Conservation (phyloP, 2,329 filamentous ascomycete species). For the Penicillium frequentans region DNA sequence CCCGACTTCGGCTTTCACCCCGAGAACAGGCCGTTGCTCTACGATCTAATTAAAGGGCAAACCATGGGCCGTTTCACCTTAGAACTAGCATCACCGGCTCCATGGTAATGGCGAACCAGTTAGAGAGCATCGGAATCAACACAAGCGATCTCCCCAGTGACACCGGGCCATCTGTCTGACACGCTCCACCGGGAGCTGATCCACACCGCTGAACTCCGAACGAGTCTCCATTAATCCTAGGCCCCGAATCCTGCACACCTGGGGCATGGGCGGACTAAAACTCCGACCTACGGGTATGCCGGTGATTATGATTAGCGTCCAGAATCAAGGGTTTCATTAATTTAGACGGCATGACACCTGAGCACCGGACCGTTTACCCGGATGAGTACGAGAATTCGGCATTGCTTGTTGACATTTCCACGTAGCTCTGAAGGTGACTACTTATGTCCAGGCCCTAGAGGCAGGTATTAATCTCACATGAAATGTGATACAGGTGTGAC, state of each 20-base stretch:
- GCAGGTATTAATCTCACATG: neutral
- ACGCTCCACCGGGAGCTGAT: conserved; percentile 1
- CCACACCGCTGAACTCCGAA: neutral
- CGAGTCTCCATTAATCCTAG: neutral
- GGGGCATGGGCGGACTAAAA: neutral
- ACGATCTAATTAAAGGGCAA: conserved; percentile 1
- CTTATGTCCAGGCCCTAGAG: too few species aligned
- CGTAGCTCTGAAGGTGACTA: too few species aligned
- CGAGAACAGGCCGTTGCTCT: neutral
- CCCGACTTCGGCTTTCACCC: neutral
- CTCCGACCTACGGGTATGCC: neutral
- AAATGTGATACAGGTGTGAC: neutral
- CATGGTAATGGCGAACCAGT: conserved; percentile 4
- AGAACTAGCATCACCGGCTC: neutral
- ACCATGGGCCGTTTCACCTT: conserved; percentile 1
- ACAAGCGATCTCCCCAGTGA: conserved; percentile 2
- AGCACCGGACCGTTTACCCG: neutral
- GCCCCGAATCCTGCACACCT: neutral
- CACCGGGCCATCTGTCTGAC: conserved; percentile 5
- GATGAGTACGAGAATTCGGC: neutral
- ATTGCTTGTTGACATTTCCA: too few species aligned
- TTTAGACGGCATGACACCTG: neutral
- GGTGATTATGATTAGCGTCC: neutral
- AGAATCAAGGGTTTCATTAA: neutral
- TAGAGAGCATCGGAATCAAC: neutral